Conservation (phyloP, 2,329 filamentous ascomycete species). For the Tetracladium maxilliforme region DNA sequence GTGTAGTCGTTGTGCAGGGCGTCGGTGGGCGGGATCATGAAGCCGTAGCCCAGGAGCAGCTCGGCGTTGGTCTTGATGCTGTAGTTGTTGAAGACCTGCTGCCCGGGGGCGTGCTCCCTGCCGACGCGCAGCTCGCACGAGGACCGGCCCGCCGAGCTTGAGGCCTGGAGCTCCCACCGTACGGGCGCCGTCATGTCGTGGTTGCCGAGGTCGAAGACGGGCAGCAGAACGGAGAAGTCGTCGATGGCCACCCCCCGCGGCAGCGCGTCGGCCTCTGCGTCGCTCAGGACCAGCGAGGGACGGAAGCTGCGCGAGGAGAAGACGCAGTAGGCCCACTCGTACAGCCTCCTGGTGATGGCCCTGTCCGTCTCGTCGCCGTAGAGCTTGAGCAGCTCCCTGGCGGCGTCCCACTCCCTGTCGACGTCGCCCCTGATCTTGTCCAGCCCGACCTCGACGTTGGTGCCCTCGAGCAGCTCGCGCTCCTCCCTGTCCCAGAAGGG, state of each 20-base stretch:
- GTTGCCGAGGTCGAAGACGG: slow-evolving; percentile 59
- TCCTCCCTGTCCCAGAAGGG: slow-evolving; percentile 51
- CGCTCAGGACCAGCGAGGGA: slow-evolving; percentile 2
- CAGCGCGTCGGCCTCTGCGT: slow-evolving; percentile 11
- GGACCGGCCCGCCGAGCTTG: slow-evolving; percentile 20
- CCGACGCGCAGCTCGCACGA: slow-evolving; percentile 24
- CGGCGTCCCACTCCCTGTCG: slow-evolving; percentile 9
- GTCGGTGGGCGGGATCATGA: slow-evolving; percentile 33
- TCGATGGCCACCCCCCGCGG: slow-evolving; percentile 27
- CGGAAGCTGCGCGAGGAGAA: slow-evolving; percentile 50
- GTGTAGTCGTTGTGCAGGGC: too few relatives aligned
- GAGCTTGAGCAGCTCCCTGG: too few relatives aligned
- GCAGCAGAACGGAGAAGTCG: slow-evolving; percentile 54
- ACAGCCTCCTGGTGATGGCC: too few relatives aligned
- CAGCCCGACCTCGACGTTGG: slow-evolving; percentile 14
- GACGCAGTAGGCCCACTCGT: slow-evolving; percentile 49
- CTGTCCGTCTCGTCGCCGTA: slow-evolving; percentile 7
- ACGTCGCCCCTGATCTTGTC: slow-evolving; percentile 10
- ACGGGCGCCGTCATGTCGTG: slow-evolving; percentile 47
- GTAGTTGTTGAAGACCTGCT: slow-evolving; percentile 55
- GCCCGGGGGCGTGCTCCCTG: slow-evolving; percentile 31
- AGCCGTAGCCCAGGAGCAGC: slow-evolving; percentile 48
- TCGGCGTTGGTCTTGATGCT: slow-evolving; percentile 62
- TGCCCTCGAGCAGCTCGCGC: slow-evolving; percentile 27
- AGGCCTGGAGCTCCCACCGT: slow-evolving; percentile 38